These are phyloP conservation scores for Phytophthora citricola DNA, from an alignment of 352 stramenopile genomes.

Conservation along the genomic window DNA sequence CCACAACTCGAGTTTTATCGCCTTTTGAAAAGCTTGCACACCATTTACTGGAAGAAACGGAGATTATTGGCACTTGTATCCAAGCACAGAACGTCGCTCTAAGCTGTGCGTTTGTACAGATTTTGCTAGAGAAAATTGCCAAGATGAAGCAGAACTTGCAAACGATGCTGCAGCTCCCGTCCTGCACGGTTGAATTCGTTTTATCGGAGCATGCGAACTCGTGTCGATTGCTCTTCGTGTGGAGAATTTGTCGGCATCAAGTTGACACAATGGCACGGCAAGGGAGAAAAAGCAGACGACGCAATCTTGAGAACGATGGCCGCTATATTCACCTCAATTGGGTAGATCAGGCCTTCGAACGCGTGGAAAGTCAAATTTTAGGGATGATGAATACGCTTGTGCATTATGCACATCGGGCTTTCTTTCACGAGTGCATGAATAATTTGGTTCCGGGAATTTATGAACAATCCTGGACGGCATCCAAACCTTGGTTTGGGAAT, in stretches of 20 bases:
- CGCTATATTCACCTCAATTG: slow-evolving; percentile 62
- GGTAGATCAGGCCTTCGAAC: slow-evolving; percentile 68
- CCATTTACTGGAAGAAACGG: slow-evolving; percentile 77
- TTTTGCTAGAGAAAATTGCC: slow-evolving; percentile 65
- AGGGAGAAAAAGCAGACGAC: slow-evolving; percentile 26
- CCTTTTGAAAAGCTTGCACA: slow-evolving; percentile 74
- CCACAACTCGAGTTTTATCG: slow-evolving; percentile 37
- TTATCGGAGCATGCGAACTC: slow-evolving; percentile 68
- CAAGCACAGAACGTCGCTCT: slow-evolving; percentile 70
- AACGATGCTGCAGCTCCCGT: slow-evolving; percentile 36
- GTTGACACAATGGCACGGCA: slow-evolving; percentile 55
- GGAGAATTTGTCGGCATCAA: slow-evolving; percentile 68
- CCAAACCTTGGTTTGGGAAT: slow-evolving; percentile 71
- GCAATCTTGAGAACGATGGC: slow-evolving; percentile 25
- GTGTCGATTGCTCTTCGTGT: slow-evolving; percentile 65
- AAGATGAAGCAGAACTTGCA: slow-evolving; percentile 50
- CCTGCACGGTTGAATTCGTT: slow-evolving; percentile 46
- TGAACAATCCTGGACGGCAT: slow-evolving; percentile 59
- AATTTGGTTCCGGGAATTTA: slow-evolving; percentile 58
- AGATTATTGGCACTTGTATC: slow-evolving; percentile 68
- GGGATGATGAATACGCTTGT: slow-evolving; percentile 61
- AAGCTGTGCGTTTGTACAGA: slow-evolving; percentile 67
- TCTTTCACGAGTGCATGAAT: slow-evolving; percentile 68
- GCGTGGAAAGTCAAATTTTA: slow-evolving; percentile 59
- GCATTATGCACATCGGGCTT: slow-evolving; percentile 58